phyloP scores from a whole-genome alignment of 2,329 filamentous ascomycete genomes.

The Diaporthe aspalathi region DNA sequence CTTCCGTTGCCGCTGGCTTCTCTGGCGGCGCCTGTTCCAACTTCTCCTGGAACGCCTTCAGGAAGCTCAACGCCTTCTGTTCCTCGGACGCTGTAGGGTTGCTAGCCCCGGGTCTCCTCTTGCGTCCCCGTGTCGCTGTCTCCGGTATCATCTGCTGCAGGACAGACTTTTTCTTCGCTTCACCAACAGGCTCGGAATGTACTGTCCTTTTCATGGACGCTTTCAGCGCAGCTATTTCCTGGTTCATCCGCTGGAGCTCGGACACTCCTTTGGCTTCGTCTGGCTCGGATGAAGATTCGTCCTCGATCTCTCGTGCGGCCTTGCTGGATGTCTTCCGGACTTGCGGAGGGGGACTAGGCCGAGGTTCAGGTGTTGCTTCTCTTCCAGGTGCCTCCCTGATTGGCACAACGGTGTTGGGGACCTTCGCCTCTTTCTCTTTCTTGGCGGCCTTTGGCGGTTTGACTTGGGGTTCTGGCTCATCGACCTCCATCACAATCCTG shows the following conservation, averaged over 20 bases:
- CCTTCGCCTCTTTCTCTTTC: constrained; percentile 44
- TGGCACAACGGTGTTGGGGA: constrained; percentile 24
- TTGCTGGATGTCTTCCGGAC: constrained; percentile 29
- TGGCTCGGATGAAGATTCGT: constrained; percentile 53
- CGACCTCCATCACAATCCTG: constrained; percentile 73
- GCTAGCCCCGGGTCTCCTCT: constrained; percentile 70
- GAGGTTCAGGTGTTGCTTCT: constrained; percentile 39
- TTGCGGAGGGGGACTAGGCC: constrained; percentile 23
- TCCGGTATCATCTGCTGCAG: constrained; percentile 80
- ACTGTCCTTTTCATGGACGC: constrained; percentile 81
- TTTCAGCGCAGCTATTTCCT: constrained; percentile 83
- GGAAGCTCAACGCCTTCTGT: constrained; percentile 73
- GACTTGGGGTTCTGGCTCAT: constrained; percentile 43
- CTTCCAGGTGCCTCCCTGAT: constrained; percentile 47
- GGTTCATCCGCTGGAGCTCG: constrained; percentile 77
- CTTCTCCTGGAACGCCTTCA: constrained; percentile 84
- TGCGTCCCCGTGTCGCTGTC: constrained; percentile 77
- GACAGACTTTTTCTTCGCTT: constrained; percentile 71
- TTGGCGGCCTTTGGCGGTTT: constrained; percentile 47
- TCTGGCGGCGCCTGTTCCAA: constrained; percentile 67
- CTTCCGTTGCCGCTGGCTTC: constrained; percentile 47
- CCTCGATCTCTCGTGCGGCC: constrained; percentile 36
- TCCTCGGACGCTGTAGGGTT: constrained; percentile 67
- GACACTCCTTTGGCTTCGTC: constrained; percentile 54
- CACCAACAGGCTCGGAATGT: constrained; percentile 59